These are phyloP conservation scores for Blastobotrys capitulatus DNA, from an alignment of 1,139 yeast genomes.

Conservation along the genomic window DNA sequence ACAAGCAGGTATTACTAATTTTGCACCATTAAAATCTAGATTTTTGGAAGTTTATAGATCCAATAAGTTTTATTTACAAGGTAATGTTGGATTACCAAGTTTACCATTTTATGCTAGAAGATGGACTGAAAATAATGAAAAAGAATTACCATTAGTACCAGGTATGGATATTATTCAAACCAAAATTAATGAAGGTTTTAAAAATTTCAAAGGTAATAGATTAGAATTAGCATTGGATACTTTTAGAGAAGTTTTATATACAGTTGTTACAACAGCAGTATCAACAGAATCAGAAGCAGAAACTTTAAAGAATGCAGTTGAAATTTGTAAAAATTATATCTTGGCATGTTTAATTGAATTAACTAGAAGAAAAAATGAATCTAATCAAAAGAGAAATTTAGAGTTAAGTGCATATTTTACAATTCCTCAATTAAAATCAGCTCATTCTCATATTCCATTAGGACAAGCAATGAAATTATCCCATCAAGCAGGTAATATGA, in stretches of 20 bases:
- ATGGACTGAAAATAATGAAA: conserved; percentile 26
- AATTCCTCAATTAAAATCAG: conserved; percentile 70
- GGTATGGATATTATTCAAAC: conserved; percentile 58
- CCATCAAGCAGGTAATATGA: conserved; percentile 79
- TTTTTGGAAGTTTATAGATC: conserved; percentile 81
- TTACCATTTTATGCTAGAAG: conserved; percentile 68
- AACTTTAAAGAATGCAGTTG: conserved; percentile 66
- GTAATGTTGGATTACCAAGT: conserved; percentile 67
- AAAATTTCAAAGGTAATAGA: conserved; percentile 74
- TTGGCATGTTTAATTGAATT: conserved; percentile 88
- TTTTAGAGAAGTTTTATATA: conserved; percentile 77
- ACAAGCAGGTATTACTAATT: conserved; percentile 79
- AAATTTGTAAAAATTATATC: conserved; percentile 82
- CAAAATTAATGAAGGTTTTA: conserved; percentile 70
- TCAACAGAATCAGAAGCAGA: conserved; percentile 67
- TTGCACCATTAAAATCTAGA: conserved; percentile 79
- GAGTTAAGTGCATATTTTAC: conserved; percentile 97
- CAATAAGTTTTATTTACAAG: conserved; percentile 69
- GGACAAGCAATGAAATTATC: conserved; percentile 95
- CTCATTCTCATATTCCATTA: conserved; percentile 80
- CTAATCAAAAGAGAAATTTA: conserved; percentile 76
- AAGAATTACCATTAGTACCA: conserved; percentile 62
- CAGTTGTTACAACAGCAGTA: conserved; percentile 68
- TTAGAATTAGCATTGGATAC: conserved; percentile 70
- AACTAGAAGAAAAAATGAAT: conserved; percentile 72